Percentiles rank a stretch among this genome's conserved stretches.
These are phyloP conservation scores for Oryza coarctata DNA, from an alignment of 176 grass and related monocot genomes.

Conservation along the genomic window DNA sequence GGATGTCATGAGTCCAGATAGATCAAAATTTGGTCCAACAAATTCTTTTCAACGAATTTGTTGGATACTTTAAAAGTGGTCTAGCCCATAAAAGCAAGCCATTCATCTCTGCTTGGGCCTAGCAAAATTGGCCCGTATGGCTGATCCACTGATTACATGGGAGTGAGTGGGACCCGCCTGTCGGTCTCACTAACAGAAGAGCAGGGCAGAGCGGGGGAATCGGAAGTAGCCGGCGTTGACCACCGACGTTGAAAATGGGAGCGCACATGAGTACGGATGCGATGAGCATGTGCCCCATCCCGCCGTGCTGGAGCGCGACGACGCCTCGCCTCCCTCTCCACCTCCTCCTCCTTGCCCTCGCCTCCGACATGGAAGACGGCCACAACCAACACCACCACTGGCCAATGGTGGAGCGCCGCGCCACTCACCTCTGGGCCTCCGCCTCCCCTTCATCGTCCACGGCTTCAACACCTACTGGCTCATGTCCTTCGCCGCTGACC, in stretches of 20 bases:
- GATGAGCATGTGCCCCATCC: neutral
- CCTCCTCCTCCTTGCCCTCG: constrained; percentile 18
- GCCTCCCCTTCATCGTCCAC: constrained; percentile 63
- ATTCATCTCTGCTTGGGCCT: no score
- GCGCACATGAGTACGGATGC: neutral
- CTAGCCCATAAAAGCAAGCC: no score
- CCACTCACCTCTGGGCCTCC: constrained; percentile 40
- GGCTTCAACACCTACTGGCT: constrained; percentile 89
- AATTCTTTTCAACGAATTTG: no score
- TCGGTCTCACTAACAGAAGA: neutral
- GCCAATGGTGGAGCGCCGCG: constrained; percentile 53
- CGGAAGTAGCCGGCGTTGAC: no score
- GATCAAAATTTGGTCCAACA: no score
- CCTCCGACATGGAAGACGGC: constrained; percentile 5
- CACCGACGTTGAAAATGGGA: neutral
- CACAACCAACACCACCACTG: constrained; percentile 18
- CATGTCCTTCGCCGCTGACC: constrained; percentile 73
- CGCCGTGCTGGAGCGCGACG: neutral
- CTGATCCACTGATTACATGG: no score
- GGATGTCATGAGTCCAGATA: no score
- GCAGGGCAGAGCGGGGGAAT: no score
- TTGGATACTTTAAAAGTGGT: no score
- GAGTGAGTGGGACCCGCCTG: constrained; percentile 45
- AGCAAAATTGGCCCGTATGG: no score
- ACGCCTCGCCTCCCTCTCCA: neutral